Base-by-base conservation (phyloP, 2,329 filamentous ascomycete genomes). In the Cladophialophora carrionii region DNA sequence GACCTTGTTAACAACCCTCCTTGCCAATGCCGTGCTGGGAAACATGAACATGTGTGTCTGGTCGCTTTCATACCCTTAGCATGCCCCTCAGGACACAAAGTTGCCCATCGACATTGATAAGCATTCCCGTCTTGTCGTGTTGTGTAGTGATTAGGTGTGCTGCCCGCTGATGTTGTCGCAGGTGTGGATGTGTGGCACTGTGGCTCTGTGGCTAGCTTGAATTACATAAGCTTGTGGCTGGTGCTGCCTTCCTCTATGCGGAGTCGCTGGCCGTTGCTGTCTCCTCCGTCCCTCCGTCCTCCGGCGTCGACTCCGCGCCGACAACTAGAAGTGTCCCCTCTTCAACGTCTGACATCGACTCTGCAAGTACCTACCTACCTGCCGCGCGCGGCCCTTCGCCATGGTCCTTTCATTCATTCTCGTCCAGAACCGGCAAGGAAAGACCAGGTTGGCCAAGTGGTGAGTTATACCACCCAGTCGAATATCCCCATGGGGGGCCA, bases 381-480 rank as follows among this genome's bases (percentile, higher is more conserved):
- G 17, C 34, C 48, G 6, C 20, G 20, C 24, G 9, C 14, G 10
- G 48, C 14, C 20, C 17, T 29, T 32, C 41, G 66, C 20, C 12
- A 82, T 82, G 80, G 80, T 95, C 77, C 86, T 96, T 73, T 96
- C 91, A 61, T 96, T 96, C 75, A 94, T 96, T 71, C 82, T 96
- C 70, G 93, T 96, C 62, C 91, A 96, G 76, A 96, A 96, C 77
- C 87, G 91, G 72, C 92, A 96, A 90, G 95, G 95, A 81, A 99
- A 99, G 83, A 99, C 95, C 73, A 90, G 95, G 73, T 86, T 99
- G 70, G 95, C 95, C 71, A 99, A 99, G 82, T 99, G 94, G 94
- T 54, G 29, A 54, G 52, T 34, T 14, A 12, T 5, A 4, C 7
- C n/a, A 10, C 5, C 17, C 37, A 41, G 7, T 7, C 37, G 14